These are phyloP conservation scores for Thelonectria rubi DNA, from an alignment of 2,329 filamentous ascomycete species.

Conservation along the genomic window DNA sequence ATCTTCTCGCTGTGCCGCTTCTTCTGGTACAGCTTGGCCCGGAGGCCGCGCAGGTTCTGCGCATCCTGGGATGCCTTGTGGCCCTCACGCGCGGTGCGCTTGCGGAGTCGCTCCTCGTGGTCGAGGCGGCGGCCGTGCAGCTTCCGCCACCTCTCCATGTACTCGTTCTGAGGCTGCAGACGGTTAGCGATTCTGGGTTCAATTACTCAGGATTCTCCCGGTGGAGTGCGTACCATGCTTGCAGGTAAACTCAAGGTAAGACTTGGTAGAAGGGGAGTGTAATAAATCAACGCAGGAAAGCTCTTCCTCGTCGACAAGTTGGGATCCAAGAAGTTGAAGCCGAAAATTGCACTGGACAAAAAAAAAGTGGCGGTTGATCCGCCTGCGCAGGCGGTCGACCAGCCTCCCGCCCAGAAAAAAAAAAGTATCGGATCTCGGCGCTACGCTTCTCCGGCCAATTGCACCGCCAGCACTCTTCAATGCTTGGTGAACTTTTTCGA, in stretches of 20 bases:
- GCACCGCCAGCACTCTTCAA: constrained; percentile 9
- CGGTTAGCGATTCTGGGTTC: constrained; percentile 31
- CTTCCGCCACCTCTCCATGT: constrained; percentile 78
- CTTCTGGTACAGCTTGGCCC: constrained; percentile 93
- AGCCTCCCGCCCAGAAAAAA: constrained; percentile 4
- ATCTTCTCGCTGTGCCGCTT: constrained; percentile 98
- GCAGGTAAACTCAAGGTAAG: constrained; percentile 34
- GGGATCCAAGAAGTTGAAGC: too few species aligned
- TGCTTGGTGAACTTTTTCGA: constrained; percentile 40
- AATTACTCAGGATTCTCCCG: not conserved
- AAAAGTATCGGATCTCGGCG: constrained; percentile 42
- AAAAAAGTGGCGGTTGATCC: constrained; percentile 45
- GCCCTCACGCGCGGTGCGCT: constrained; percentile 85
- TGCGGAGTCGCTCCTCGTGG: constrained; percentile 88
- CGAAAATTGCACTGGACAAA: constrained; percentile 43
- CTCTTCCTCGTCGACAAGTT: too few species aligned
- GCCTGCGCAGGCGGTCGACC: constrained; percentile 26
- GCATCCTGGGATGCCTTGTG: constrained; percentile 90
- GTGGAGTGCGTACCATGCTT: constrained; percentile 46
- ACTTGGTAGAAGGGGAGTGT: constrained; percentile 28
- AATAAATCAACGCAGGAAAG: constrained; percentile 11
- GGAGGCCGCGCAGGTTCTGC: constrained; percentile 89
- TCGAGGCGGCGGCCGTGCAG: constrained; percentile 68
- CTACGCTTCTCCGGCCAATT: constrained; percentile 47
- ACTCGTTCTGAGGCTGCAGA: constrained; percentile 77